Conservation (phyloP, 108 stramenopile species). For the Craspedostauros australis region DNA sequence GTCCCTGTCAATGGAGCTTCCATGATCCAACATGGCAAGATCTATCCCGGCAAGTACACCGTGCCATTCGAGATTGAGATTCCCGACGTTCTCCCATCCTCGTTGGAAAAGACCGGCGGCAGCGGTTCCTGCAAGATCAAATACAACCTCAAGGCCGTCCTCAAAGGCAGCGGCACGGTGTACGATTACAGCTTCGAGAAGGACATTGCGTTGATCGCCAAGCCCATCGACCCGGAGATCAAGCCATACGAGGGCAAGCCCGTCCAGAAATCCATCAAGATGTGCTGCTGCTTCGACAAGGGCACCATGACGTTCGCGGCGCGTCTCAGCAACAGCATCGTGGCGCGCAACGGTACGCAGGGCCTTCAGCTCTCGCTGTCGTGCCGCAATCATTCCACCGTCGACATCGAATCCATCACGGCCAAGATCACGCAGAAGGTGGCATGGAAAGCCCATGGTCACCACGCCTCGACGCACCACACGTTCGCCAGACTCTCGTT, state of each 20-base stretch:
- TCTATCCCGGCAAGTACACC: neutral
- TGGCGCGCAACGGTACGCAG: neutral
- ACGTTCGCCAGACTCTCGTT: neutral
- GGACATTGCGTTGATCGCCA: neutral
- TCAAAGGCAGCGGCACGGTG: constrained; percentile 1
- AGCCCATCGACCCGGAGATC: neutral
- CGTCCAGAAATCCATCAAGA: neutral
- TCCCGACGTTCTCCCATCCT: neutral
- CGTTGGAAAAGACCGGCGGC: neutral
- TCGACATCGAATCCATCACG: neutral
- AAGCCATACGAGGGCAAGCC: neutral
- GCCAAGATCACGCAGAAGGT: neutral
- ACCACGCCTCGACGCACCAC: neutral
- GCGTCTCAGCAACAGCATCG: neutral
- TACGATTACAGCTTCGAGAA: neutral
- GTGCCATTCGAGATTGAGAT: neutral
- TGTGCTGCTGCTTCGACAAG: constrained; percentile 6
- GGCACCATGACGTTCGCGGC: neutral
- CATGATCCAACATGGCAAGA: constrained; percentile 1
- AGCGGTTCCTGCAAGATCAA: neutral
- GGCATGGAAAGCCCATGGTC: neutral
- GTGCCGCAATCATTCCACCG: neutral
- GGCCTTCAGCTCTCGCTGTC: neutral
- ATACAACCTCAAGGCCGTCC: constrained; percentile 1
- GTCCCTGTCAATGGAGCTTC: too few species aligned